Evolutionary conservation across 2,329 filamentous ascomycete genomes (phyloP).

Genomic region (Ciborinia camelliae): DNA sequence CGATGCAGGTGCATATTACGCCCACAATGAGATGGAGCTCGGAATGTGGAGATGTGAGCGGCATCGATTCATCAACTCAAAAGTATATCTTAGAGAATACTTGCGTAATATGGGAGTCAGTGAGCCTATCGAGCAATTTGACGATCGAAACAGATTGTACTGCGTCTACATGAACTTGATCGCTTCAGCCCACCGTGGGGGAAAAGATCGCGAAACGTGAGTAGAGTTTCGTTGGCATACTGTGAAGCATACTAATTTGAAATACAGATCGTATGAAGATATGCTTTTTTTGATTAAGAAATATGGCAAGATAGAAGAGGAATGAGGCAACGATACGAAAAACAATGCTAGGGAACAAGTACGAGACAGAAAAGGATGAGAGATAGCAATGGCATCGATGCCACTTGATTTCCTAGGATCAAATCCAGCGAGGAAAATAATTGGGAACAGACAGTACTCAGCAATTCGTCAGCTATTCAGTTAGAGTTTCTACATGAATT

Average conservation of each 20-base stretch:
- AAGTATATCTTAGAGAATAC: conserved; percentile 22
- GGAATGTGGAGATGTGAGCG: conserved; percentile 24
- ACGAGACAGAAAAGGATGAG: neutral
- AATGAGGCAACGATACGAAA: neutral
- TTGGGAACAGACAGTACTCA: neutral
- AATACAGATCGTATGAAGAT: neutral
- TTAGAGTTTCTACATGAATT: neutral
- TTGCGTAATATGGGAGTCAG: conserved; percentile 9
- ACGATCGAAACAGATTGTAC: conserved; percentile 37
- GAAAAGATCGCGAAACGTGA: neutral
- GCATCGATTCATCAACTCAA: conserved; percentile 11
- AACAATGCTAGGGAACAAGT: neutral
- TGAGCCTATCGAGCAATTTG: conserved; percentile 36
- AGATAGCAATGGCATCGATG: neutral
- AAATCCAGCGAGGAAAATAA: neutral
- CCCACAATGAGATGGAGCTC: conserved; percentile 27
- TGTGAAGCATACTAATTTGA: neutral
- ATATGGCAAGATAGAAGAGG: neutral
- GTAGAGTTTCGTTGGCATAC: neutral
- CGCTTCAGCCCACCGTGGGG: conserved; percentile 15
- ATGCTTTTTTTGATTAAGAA: neutral
- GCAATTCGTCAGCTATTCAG: neutral
- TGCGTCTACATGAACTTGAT: conserved; percentile 20
- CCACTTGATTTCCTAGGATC: neutral
- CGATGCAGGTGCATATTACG: conserved; percentile 24